phyloP scores from a whole-genome alignment of 257 asterid species.

The Rhazya stricta region DNA sequence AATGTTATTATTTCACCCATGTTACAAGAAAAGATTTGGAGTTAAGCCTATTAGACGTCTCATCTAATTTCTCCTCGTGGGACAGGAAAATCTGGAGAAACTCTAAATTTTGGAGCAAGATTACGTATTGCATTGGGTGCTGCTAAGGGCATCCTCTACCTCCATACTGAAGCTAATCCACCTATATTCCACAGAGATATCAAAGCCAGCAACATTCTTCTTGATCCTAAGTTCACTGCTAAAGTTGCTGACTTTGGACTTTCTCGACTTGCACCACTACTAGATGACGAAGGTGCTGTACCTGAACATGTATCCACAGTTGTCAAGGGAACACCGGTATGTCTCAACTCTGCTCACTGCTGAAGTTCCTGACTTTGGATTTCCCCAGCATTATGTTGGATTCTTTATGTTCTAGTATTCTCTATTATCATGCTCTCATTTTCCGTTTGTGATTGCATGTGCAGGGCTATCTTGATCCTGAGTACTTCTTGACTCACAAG shows the following conservation, averaged over 20 bases:
- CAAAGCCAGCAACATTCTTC: slow-evolving; percentile 77
- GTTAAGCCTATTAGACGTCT: neutral
- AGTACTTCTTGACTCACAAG: slow-evolving; percentile 66
- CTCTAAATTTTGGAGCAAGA: slow-evolving; percentile 55
- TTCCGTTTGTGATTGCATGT: slow-evolving; percentile 4
- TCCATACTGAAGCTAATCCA: slow-evolving; percentile 85
- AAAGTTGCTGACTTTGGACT: slow-evolving; percentile 94
- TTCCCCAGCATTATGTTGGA: too few species aligned
- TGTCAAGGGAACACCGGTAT: slow-evolving; percentile 92
- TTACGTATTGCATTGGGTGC: slow-evolving; percentile 67
- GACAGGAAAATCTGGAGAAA: slow-evolving; percentile 46
- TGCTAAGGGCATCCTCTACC: slow-evolving; percentile 83
- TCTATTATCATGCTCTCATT: neutral
- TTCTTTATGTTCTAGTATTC: neutral
- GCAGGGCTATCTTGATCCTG: slow-evolving; percentile 95
- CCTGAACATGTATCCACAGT: slow-evolving; percentile 61
- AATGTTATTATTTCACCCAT: neutral
- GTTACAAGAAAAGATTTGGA: neutral
- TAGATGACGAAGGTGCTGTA: slow-evolving; percentile 46
- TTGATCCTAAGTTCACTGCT: slow-evolving; percentile 69
- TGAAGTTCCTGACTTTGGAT: too few species aligned
- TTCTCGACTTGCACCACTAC: slow-evolving; percentile 79
- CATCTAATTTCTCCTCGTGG: neutral
- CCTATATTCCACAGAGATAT: slow-evolving; percentile 88
- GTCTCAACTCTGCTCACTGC: slow-evolving; percentile 5